Conservation (phyloP, 1,284 basidiomycete species). For the Moniliophthora roreri region DNA sequence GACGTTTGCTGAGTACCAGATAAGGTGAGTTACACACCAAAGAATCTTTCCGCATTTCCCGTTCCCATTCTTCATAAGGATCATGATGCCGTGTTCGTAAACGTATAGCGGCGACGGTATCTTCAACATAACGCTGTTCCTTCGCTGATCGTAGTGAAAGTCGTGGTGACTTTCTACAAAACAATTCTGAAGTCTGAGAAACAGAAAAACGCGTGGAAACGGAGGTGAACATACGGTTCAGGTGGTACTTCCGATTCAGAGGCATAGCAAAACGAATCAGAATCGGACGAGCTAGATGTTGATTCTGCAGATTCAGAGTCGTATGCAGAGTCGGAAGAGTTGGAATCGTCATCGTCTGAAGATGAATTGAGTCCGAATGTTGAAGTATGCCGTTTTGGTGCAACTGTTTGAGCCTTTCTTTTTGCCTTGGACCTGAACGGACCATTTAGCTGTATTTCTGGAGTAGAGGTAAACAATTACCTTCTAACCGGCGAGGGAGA, state of each 20-base stretch:
- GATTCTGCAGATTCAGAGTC: constrained; percentile 41
- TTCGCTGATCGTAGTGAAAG: constrained; percentile 32
- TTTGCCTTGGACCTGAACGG: neutral
- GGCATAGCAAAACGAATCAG: constrained; percentile 39
- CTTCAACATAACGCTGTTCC: constrained; percentile 57
- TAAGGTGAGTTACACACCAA: constrained; percentile 48
- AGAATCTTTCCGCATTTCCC: constrained; percentile 63
- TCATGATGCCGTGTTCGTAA: constrained; percentile 66
- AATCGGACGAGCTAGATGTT: constrained; percentile 27
- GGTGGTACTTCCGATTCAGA: constrained; percentile 40
- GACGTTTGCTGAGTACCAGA: neutral
- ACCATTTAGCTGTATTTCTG: constrained; percentile 10
- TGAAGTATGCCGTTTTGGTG: constrained; percentile 34
- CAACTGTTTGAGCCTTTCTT: constrained; percentile 13
- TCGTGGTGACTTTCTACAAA: constrained; percentile 22
- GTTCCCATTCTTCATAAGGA: constrained; percentile 79
- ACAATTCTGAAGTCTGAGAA: neutral
- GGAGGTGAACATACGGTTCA: constrained; percentile 30
- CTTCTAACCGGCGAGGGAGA: constrained; percentile 59
- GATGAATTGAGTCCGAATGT: constrained; percentile 58
- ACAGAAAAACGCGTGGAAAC: neutral
- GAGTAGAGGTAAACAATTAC: constrained; percentile 29
- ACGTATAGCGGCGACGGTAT: constrained; percentile 69
- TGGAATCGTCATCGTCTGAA: constrained; percentile 39
- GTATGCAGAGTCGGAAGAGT: constrained; percentile 36